Evolutionary conservation across 495 filamentous ascomycete genomes (phyloP).

Genomic region (Thermochaetoides thermophila): DNA sequence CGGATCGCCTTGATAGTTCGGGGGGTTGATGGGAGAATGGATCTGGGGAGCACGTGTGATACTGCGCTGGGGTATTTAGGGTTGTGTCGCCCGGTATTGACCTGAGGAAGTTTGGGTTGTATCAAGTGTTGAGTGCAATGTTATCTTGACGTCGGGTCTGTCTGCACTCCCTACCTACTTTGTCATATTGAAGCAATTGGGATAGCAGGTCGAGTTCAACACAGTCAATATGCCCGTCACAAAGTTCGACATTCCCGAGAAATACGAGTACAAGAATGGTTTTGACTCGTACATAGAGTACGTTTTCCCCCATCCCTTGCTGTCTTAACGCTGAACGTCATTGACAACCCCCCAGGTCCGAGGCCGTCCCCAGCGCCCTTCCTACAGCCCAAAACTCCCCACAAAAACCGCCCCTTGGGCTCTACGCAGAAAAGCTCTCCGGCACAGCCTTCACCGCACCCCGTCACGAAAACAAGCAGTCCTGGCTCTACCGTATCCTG

Average conservation of each 20-base stretch:
- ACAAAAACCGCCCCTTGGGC: constrained; percentile 68
- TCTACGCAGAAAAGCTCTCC: constrained; percentile 89
- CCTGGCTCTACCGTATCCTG: constrained; percentile 89
- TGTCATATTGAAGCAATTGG: neutral
- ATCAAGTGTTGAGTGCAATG: too few species aligned
- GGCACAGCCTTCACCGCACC: constrained; percentile 90
- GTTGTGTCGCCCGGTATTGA: too few species aligned
- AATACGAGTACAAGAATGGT: constrained; percentile 54
- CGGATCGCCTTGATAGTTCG: too few species aligned
- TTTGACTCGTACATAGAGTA: constrained; percentile 51
- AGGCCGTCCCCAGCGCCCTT: constrained; percentile 32
- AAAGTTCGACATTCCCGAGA: constrained; percentile 38
- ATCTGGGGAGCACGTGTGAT: too few species aligned
- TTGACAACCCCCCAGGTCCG: constrained; percentile 19
- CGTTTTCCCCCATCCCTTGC: constrained; percentile 6
- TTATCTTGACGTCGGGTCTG: too few species aligned
- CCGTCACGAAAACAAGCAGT: constrained; percentile 73
- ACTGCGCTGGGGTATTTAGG: too few species aligned
- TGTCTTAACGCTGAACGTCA: neutral
- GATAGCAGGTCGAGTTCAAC: neutral
- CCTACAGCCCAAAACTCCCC: constrained; percentile 66
- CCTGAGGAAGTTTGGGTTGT: too few species aligned
- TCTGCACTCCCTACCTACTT: neutral
- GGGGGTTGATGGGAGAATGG: too few species aligned
- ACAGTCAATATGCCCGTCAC: constrained; percentile 41